A percentile compares a stretch with the other conserved stretches of the same genome.
Conservation (phyloP, 352 stramenopile genomes). For the Poterioochromonas sp. region DNA sequence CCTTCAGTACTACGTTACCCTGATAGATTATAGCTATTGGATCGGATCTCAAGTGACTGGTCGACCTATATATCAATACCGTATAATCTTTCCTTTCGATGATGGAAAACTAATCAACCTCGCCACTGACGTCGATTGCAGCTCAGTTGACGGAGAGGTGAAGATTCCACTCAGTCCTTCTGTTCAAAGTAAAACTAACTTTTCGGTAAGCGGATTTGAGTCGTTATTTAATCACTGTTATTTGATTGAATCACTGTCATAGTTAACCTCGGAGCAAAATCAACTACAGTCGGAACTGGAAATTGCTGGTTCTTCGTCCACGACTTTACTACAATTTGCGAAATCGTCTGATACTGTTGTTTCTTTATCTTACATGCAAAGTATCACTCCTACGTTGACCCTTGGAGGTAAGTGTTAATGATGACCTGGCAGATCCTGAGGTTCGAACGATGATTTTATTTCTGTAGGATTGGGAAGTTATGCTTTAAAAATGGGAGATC, state of each 20-base stretch:
- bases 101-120: background rate
- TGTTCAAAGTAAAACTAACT: background rate
- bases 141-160: background rate
- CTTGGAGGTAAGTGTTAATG: background rate
- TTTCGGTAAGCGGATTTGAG: slow-evolving; percentile 1
- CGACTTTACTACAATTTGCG: background rate
- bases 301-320: background rate
- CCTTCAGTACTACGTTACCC: background rate
- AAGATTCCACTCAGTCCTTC: background rate
- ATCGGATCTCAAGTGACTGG: background rate
- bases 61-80: slow-evolving; percentile 19
- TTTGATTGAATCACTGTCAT: background rate
- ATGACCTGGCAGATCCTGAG: background rate
- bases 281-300: background rate
- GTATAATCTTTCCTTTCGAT: slow-evolving; percentile 16
- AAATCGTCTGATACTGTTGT: background rate
- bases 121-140: slow-evolving; percentile 4
- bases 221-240: background rate
- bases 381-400: background rate
- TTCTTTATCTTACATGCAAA: slow-evolving; percentile 14
- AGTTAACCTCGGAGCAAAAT: background rate
- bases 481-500: background rate
- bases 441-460: background rate
- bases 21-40: slow-evolving; percentile 2
- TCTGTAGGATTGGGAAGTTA: background rate